Evolutionary conservation across 352 stramenopile species (phyloP), one percentile per base, ranked within the genome.

Genomic region (Phytophthora sojae): DNA sequence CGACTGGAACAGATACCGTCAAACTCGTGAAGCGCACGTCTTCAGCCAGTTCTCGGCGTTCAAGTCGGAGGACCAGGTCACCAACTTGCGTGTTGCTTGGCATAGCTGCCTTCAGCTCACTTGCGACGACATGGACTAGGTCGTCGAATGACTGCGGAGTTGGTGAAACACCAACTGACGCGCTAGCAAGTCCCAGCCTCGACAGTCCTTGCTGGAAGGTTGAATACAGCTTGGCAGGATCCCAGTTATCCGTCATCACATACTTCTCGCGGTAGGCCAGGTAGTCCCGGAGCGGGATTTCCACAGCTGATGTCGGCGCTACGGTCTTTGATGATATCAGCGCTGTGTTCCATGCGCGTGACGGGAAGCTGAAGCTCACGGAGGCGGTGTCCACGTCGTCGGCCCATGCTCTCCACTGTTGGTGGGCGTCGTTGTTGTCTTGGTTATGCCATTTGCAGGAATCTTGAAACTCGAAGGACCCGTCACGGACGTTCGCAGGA

Each of bases 321-420:
- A 5, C 51, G 23, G 39, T 35, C 32, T 71, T 47, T 11, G 44
- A 74, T 25, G 45, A 57, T 19, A 80, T 53, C 5, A 83, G 17
- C 23, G 63, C 50, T 5, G 15, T 30, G n/a, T 70, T 81, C 78
- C 78, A 85, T 12, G 74, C 63, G 50, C 75, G 69, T 6, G 70
- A 69, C 7, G 61, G 64, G 15, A 79, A 81, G 25, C 78, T 80
- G 52, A 83, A 67, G 23, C 61, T 75, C 25, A 79, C 69, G 4
- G 63, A 77, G 19, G 76, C 77, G n/a, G 76, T 79, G 63, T 83
- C 76, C 51, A 83, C 69, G 14, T 83, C 76, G 26, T 83, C 66
- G 21, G 63, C 44, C 67, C 63, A 77, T 0, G 64, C 64, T 47
- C 47, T 60, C 73, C 63, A 80, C 50, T 74, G 63, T 19, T 69